Evolutionary conservation across 2,329 filamentous ascomycete genomes (phyloP), one percentile per base, ranked within the genome.

Genomic region (Simplicillium sp.): DNA sequence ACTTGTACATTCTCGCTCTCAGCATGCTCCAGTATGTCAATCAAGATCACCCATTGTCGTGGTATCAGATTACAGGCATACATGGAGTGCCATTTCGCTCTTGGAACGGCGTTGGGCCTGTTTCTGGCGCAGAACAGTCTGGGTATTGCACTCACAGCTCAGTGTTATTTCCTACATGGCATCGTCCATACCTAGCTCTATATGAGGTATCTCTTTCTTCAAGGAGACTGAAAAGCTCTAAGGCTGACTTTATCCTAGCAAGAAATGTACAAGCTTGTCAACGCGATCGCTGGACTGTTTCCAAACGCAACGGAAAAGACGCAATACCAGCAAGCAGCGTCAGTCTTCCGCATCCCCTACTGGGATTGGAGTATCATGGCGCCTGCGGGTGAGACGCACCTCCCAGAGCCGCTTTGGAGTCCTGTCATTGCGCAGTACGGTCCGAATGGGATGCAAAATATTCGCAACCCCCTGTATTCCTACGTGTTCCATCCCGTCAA

Each of bases 71-170:
- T 50, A 75, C 83, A 44, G 84, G 87, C 13, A 86, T 94, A 49
- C 87, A 94, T 58, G 87, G 87, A 14, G 79, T 82, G 45, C 87
- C 87, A 2, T 75, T 73, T 47, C 49, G 62, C 32, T 57, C 69
- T 11, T 79, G 74, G 71, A 72, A 68, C 25, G 68, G 63, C 29
- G 75, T 78, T 16, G 52, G 61, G 37, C 64, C 69, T 41, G 64
- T 61, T 2, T 53, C 66, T 3, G 75, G 74, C 2, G 75, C 72
- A 44, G 65, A 70, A 42, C 62, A 68, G 32, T 67, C 72, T 13
- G 87, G 86, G 38, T 94, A 88, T 57, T 94, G 87, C 57, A 76
- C 77, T 12, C 87, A 94, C 60, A 75, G 71, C 17, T 84, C 83
- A 2, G 77, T 82, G 33, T 65, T 92, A 13, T 92, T 94, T 56